Evolutionary conservation across 176 grass and related monocot species (phyloP).

Genomic region (Chrysopogon serrulatus): DNA sequence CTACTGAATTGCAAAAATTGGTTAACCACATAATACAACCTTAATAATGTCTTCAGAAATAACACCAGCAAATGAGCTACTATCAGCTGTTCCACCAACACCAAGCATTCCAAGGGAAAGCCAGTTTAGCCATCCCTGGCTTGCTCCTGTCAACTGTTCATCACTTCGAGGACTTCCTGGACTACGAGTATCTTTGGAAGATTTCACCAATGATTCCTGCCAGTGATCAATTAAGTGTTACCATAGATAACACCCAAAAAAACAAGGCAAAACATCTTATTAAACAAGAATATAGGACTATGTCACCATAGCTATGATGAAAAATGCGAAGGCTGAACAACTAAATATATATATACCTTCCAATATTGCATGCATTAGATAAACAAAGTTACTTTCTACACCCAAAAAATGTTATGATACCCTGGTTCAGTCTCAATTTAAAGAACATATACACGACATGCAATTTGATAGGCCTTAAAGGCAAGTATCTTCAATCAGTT

Average conservation of each 20-base stretch:
- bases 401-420: neutral
- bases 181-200: conserved; percentile 41
- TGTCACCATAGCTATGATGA: neutral
- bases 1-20: conserved; percentile 18
- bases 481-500: neutral
- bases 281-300: conserved; percentile 9
- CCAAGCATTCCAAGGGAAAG: conserved; percentile 98
- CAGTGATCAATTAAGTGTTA: conserved; percentile 29
- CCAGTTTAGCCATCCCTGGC: conserved; percentile 92
- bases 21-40: conserved; percentile 21
- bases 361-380: neutral
- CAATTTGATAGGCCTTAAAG: neutral
- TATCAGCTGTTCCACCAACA: conserved; percentile 85
- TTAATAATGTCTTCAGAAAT: conserved; percentile 98
- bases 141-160: conserved; percentile 52
- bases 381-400: neutral
- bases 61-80: conserved; percentile 88
- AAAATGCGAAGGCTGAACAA: conserved; percentile 1
- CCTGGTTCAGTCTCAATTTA: neutral
- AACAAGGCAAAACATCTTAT: neutral
- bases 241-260: neutral
- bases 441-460: neutral
- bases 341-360: neutral
- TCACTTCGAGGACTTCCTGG: conserved; percentile 56
- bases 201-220: conserved; percentile 64